Conservation (phyloP, 306 rosid genomes). For the Dryas drummondii region DNA sequence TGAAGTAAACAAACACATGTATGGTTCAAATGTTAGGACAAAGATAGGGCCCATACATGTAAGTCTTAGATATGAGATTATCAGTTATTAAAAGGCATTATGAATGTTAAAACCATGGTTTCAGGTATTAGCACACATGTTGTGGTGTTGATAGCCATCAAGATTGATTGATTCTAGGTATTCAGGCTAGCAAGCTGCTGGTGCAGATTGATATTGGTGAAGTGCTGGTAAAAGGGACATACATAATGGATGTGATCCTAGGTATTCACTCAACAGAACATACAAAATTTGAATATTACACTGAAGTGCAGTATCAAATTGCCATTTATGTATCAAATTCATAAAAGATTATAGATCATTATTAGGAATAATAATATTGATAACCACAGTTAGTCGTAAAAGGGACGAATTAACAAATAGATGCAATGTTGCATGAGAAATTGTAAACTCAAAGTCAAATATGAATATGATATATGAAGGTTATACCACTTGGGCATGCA, state of each 20-base stretch:
- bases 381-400: not conserved
- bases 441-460: slow-evolving; percentile 12
- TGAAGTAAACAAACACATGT: not conserved
- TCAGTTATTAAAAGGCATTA: not conserved
- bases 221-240: too few relatives aligned
- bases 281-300: not conserved
- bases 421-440: slow-evolving; percentile 1
- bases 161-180: not conserved
- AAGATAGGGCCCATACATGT: too few relatives aligned
- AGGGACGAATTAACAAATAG: not conserved
- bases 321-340: not conserved
- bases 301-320: not conserved
- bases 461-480: slow-evolving; percentile 26
- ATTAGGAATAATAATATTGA: not conserved
- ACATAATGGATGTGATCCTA: not conserved
- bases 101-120: slow-evolving; percentile 1
- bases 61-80: not conserved
- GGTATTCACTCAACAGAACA: not conserved
- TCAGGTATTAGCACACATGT: not conserved
- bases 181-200: not conserved
- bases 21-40: slow-evolving; percentile 1
- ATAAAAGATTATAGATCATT: not conserved
- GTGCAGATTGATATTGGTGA: not conserved
- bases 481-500: slow-evolving; percentile 24
- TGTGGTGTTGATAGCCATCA: slow-evolving; percentile 1